Percentiles rank a stretch among this genome's conserved stretches.
These are phyloP conservation scores for Umbelopsis sp. DNA, from an alignment of 371 early-diverging fungal species.

Conservation along the genomic window DNA sequence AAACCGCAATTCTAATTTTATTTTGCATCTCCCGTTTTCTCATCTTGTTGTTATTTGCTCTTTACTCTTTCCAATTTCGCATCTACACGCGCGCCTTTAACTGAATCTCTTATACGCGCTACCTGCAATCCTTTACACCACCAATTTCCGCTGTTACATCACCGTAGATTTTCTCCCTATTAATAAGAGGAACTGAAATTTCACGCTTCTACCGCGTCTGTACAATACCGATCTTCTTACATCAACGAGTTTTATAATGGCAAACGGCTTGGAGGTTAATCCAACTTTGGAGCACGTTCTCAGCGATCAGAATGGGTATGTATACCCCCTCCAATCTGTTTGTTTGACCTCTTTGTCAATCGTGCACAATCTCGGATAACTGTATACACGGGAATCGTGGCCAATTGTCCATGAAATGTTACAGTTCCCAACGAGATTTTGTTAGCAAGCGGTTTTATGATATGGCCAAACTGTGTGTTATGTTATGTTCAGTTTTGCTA, in stretches of 20 bases:
- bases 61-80: slow-evolving; percentile 8
- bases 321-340: slow-evolving; percentile 3
- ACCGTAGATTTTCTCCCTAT: background rate
- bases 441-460: too few species aligned
- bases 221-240: slow-evolving; percentile 12
- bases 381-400: background rate
- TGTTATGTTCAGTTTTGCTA: background rate
- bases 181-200: slow-evolving; percentile 16
- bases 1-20: slow-evolving; percentile 18
- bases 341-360: background rate
- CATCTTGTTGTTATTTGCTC: slow-evolving; percentile 1
- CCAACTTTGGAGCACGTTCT: slow-evolving; percentile 13
- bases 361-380: background rate
- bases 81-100: slow-evolving; percentile 5
- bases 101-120: background rate
- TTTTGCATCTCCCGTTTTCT: slow-evolving; percentile 3
- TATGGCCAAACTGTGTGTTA: too few species aligned
- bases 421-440: too few species aligned
- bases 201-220: slow-evolving; percentile 12
- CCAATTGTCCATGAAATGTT: background rate
- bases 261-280: slow-evolving; percentile 16
- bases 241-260: slow-evolving; percentile 11
- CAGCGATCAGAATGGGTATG: slow-evolving; percentile 19
- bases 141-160: background rate
- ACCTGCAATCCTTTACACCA: background rate